These are phyloP conservation scores for Conoideocrella luteorostrata DNA, from an alignment of 2,329 filamentous ascomycete genomes.

Conservation along the genomic window DNA sequence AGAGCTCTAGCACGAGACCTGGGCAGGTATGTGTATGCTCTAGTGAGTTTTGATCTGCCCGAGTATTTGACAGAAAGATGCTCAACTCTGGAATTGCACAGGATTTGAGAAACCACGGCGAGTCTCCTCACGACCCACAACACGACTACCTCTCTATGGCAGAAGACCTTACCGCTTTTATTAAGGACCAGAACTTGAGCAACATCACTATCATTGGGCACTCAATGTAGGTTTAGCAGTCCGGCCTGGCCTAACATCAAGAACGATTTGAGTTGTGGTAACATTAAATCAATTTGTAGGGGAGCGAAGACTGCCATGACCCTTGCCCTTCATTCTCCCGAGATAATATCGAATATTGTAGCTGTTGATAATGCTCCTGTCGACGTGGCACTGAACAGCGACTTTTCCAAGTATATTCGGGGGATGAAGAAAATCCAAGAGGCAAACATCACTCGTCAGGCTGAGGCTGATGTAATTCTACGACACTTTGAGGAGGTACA, in stretches of 20 bases:
- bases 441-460: conserved; percentile 58
- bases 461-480: conserved; percentile 76
- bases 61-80: neutral
- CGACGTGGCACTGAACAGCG: conserved; percentile 65
- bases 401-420: conserved; percentile 73
- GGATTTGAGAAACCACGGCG: conserved; percentile 91
- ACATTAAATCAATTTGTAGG: conserved; percentile 43
- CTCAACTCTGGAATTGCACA: conserved; percentile 25
- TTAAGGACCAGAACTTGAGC: conserved; percentile 62
- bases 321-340: conserved; percentile 65
- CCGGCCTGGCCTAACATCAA: neutral
- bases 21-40: conserved; percentile 70
- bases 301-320: conserved; percentile 92
- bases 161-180: conserved; percentile 73
- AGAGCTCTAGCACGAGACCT: conserved; percentile 78
- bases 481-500: conserved; percentile 62
- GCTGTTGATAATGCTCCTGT: conserved; percentile 90
- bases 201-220: conserved; percentile 80
- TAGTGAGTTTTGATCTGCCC: conserved; percentile 46
- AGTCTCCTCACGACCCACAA: conserved; percentile 67
- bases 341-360: conserved; percentile 63
- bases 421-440: conserved; percentile 80
- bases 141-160: conserved; percentile 84
- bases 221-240: conserved; percentile 61
- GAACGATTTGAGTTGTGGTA: neutral